phyloP scores from a whole-genome alignment of 768 basidiomycete genomes.

The Gyrodon lividus region DNA sequence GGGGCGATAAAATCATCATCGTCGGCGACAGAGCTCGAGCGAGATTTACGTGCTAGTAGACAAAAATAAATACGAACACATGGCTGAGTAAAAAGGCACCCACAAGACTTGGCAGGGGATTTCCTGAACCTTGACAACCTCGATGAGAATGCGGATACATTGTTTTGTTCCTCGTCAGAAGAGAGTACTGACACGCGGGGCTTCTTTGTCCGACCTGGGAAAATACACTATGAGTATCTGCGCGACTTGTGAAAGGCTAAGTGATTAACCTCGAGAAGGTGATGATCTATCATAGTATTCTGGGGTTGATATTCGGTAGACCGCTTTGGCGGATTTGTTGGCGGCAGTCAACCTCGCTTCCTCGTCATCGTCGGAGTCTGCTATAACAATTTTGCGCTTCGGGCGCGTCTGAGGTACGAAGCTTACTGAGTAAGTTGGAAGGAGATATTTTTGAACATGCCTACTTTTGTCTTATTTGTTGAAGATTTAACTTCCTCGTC shows the following conservation, averaged over 20 bases:
- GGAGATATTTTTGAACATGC: slow-evolving; percentile 10
- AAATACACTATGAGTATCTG: slow-evolving; percentile 8
- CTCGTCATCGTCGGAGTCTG: slow-evolving; percentile 72
- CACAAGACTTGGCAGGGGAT: slow-evolving; percentile 56
- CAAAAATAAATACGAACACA: slow-evolving; percentile 8
- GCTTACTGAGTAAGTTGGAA: background rate
- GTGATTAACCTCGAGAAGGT: slow-evolving; percentile 24
- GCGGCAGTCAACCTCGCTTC: slow-evolving; percentile 2
- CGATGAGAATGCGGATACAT: slow-evolving; percentile 50
- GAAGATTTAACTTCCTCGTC: slow-evolving; percentile 45
- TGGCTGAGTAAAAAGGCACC: slow-evolving; percentile 9
- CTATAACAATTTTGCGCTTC: slow-evolving; percentile 69
- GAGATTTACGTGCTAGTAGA: slow-evolving; percentile 40
- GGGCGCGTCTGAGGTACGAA: slow-evolving; percentile 34
- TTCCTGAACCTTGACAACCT: slow-evolving; percentile 65
- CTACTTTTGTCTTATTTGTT: slow-evolving; percentile 33
- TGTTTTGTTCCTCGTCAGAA: slow-evolving; percentile 50
- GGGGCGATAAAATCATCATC: slow-evolving; percentile 74
- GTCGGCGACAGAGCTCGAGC: slow-evolving; percentile 45
- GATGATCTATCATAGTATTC: slow-evolving; percentile 26
- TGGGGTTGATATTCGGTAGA: slow-evolving; percentile 28
- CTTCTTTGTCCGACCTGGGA: slow-evolving; percentile 54
- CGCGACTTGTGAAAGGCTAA: background rate
- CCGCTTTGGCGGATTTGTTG: slow-evolving; percentile 12
- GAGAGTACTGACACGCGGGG: slow-evolving; percentile 51